These are phyloP conservation scores for Fonsecaea multimorphosa DNA, from an alignment of 2,329 filamentous ascomycete species.

Conservation along the genomic window DNA sequence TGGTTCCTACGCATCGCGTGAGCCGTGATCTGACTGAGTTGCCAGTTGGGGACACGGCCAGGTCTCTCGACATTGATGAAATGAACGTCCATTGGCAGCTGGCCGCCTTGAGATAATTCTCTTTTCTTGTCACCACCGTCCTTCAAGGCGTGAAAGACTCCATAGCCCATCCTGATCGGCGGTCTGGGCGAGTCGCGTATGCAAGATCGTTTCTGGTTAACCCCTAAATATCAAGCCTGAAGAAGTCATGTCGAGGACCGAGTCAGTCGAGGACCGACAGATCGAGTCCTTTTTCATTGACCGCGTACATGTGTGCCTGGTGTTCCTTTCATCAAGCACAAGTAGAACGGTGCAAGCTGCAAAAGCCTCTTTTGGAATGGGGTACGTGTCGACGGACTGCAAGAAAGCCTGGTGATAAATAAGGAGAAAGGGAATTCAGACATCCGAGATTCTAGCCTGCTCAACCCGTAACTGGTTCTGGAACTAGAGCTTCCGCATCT, in stretches of 20 bases:
- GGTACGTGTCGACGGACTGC: background rate
- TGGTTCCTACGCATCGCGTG: constrained; percentile 19
- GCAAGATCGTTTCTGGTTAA: background rate
- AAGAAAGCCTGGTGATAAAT: background rate
- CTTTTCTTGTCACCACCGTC: background rate
- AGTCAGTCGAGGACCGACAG: background rate
- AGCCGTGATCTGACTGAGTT: constrained; percentile 17
- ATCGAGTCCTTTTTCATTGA: background rate
- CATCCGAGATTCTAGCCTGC: background rate
- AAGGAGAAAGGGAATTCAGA: background rate
- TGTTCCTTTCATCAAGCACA: background rate
- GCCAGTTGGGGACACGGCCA: constrained; percentile 4
- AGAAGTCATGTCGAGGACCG: background rate
- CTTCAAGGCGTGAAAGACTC: background rate
- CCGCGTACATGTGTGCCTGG: background rate
- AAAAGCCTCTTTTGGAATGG: background rate
- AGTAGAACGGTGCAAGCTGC: background rate
- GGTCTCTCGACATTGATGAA: constrained; percentile 18
- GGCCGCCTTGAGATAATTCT: background rate
- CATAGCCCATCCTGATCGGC: background rate
- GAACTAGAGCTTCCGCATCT: constrained; percentile 15
- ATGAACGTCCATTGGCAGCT: constrained; percentile 12
- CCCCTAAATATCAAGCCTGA: background rate
- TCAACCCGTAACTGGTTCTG: constrained; percentile 1
- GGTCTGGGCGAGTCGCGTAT: background rate